Percentiles rank a stretch among this genome's conserved stretches.
Evolutionary conservation across 768 basidiomycete genomes (phyloP).

Genomic region (Coprinellus aureogranulatus): DNA sequence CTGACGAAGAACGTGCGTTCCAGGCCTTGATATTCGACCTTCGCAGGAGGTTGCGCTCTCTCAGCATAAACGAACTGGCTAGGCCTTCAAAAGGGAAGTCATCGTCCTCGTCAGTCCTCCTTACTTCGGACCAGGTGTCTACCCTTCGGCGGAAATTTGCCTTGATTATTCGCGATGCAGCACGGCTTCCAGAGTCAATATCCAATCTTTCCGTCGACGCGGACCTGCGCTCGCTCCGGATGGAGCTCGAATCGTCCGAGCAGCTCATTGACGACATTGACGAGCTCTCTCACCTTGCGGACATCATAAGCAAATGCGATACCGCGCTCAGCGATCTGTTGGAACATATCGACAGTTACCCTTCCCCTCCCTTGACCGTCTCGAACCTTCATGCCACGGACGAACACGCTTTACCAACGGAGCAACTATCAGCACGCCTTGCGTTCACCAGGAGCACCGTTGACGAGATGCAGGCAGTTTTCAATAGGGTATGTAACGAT

Average conservation of each 20-base stretch:
- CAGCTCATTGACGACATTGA: constrained; percentile 51
- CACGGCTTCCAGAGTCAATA: constrained; percentile 42
- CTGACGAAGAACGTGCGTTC: constrained; percentile 17
- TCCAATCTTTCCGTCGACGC: constrained; percentile 43
- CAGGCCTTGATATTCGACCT: constrained; percentile 49
- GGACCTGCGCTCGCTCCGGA: constrained; percentile 61
- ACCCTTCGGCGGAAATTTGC: constrained; percentile 48
- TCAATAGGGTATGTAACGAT: constrained; percentile 52
- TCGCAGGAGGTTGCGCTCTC: constrained; percentile 58
- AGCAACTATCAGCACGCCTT: constrained; percentile 63
- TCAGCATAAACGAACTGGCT: constrained; percentile 56
- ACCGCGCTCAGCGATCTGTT: constrained; percentile 78
- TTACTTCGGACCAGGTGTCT: constrained; percentile 46
- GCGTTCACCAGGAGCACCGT: constrained; percentile 59
- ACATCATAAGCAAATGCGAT: constrained; percentile 58
- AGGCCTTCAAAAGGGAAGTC: constrained; percentile 39
- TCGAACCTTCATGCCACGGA: constrained; percentile 41
- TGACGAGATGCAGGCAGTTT: constrained; percentile 42
- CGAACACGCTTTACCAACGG: constrained; percentile 52
- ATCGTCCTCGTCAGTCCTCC: constrained; percentile 41
- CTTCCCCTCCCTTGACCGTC: constrained; percentile 53
- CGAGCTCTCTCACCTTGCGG: constrained; percentile 52
- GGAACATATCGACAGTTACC: constrained; percentile 84
- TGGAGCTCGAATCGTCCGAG: constrained; percentile 54
- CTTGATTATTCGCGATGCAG: constrained; percentile 42